These are phyloP conservation scores for Cylindrodendrum hubeiense DNA, from an alignment of 2,329 filamentous ascomycete species.

Conservation along the genomic window DNA sequence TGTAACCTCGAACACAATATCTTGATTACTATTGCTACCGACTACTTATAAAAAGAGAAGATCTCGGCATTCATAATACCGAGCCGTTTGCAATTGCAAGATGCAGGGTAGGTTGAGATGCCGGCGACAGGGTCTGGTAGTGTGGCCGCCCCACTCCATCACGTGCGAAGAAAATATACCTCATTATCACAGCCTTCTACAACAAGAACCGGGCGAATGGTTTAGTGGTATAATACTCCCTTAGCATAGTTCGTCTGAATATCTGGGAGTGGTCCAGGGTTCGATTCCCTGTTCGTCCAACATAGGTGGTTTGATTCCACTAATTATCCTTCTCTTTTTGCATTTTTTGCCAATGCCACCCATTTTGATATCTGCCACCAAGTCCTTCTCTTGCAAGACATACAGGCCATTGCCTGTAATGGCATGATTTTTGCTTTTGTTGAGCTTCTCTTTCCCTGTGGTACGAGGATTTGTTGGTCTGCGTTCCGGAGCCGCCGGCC, in stretches of 20 bases:
- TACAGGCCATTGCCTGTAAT: background rate
- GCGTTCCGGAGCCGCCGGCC: background rate
- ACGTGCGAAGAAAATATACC: background rate
- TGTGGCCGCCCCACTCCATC: background rate
- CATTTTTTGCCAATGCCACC: background rate
- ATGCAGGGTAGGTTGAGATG: slow-evolving; percentile 11
- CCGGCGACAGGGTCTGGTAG: background rate
- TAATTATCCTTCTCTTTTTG: slow-evolving; percentile 16
- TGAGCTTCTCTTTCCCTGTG: background rate
- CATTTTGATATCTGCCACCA: background rate
- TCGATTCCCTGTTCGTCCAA: slow-evolving; percentile 47
- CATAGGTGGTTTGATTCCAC: slow-evolving; percentile 34
- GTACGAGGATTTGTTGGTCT: background rate
- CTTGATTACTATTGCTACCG: too few relatives aligned
- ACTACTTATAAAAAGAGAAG: too few relatives aligned
- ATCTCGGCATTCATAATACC: too few relatives aligned
- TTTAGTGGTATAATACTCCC: slow-evolving; percentile 47
- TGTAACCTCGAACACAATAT: background rate
- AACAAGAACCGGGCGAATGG: slow-evolving; percentile 41
- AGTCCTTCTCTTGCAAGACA: background rate
- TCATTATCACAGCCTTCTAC: background rate
- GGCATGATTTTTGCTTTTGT: background rate
- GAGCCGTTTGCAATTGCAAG: background rate
- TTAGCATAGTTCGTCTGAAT: slow-evolving; percentile 43
- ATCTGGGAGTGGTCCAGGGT: slow-evolving; percentile 45